Evolutionary conservation across 768 basidiomycete species (phyloP).

Genomic region (Mycena pura): DNA sequence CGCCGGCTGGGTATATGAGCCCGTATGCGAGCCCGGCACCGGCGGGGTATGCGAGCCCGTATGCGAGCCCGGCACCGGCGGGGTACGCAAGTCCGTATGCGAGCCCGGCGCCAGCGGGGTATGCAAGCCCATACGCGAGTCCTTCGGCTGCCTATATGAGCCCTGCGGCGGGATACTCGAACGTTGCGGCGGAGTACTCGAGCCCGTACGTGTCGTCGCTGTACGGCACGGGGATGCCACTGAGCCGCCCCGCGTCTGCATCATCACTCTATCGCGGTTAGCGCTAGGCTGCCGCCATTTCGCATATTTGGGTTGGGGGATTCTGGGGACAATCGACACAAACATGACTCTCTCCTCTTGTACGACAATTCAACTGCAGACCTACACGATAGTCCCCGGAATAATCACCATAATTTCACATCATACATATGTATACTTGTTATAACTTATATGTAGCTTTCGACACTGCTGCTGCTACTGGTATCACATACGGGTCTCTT

Average conservation of each 20-base stretch:
- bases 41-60: not conserved
- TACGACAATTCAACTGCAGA: too few relatives aligned
- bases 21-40: not conserved
- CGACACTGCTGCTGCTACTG: too few relatives aligned
- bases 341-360: too few relatives aligned
- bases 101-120: conserved; percentile 2
- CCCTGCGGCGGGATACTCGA: not conserved
- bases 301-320: too few relatives aligned
- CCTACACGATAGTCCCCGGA: too few relatives aligned
- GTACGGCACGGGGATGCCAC: not conserved
- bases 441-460: too few relatives aligned
- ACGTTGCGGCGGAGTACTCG: conserved; percentile 9
- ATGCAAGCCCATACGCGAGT: conserved; percentile 3
- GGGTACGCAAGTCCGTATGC: conserved; percentile 4
- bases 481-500: too few relatives aligned
- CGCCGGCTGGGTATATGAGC: not conserved
- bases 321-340: too few relatives aligned
- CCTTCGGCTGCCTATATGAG: not conserved
- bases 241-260: too few relatives aligned
- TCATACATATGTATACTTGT: too few relatives aligned
- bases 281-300: not conserved
- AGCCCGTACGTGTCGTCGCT: conserved; percentile 16
- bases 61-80: not conserved
- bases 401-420: too few relatives aligned
- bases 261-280: conserved; percentile 4